These are phyloP conservation scores for Leptographium radiaticola DNA, from an alignment of 2,329 filamentous ascomycete genomes.

Conservation along the genomic window DNA sequence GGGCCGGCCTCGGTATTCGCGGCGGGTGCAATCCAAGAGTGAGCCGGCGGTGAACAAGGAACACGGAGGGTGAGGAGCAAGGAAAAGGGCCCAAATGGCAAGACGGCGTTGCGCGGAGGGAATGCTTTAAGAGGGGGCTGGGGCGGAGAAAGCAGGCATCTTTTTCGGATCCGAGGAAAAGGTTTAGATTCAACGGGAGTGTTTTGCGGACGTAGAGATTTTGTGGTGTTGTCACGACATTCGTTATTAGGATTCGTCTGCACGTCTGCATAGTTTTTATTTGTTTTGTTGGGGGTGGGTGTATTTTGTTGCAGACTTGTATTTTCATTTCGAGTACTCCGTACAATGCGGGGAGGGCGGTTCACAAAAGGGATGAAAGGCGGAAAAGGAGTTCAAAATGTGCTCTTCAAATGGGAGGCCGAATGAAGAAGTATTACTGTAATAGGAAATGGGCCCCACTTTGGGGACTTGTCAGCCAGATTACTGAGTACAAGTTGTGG, in stretches of 20 bases:
- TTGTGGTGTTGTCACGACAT: neutral
- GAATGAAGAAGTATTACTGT: no score
- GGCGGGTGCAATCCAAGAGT: constrained; percentile 34
- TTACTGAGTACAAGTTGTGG: no score
- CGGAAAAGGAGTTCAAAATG: neutral
- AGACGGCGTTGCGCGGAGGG: neutral
- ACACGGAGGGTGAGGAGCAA: neutral
- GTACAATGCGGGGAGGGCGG: neutral
- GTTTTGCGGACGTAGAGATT: neutral
- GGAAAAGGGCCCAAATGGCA: neutral
- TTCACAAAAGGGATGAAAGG: neutral
- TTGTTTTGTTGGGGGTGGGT: neutral
- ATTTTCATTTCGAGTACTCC: neutral
- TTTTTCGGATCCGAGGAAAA: neutral
- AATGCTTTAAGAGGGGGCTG: neutral
- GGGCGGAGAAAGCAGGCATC: neutral
- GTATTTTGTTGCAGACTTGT: neutral
- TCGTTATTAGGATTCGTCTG: neutral
- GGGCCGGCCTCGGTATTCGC: constrained; percentile 22
- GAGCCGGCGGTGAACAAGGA: constrained; percentile 16
- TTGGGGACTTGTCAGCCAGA: no score
- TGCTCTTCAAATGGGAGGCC: neutral
- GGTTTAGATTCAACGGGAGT: neutral
- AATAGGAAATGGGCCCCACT: no score
- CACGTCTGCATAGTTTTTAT: neutral